Conservation (phyloP, 2,329 filamentous ascomycete species). For the Exophiala bonariae region DNA sequence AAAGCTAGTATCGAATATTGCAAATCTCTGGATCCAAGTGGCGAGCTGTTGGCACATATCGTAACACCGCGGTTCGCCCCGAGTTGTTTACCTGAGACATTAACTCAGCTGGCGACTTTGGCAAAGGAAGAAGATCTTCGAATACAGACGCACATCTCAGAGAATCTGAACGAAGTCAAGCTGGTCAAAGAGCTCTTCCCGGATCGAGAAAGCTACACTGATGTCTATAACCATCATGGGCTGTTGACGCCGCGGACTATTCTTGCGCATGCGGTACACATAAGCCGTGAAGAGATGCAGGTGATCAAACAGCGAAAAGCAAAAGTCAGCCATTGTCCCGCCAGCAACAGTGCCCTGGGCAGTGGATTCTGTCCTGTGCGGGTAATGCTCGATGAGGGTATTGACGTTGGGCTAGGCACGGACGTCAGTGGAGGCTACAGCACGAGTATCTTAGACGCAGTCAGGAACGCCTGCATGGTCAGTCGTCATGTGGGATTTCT, state of each 20-base stretch:
- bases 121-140: conserved; percentile 57
- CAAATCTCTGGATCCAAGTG: conserved; percentile 62
- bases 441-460: conserved; percentile 78
- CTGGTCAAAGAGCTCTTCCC: conserved; percentile 74
- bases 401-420: conserved; percentile 83
- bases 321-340: conserved; percentile 83
- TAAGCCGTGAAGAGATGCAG: conserved; percentile 64
- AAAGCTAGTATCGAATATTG: conserved; percentile 66
- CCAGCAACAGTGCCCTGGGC: conserved; percentile 79
- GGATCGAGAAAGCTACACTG: conserved; percentile 62
- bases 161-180: conserved; percentile 72
- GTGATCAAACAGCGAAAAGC: conserved; percentile 62
- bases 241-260: conserved; percentile 74
- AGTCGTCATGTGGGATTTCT: conserved; percentile 67
- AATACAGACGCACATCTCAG: conserved; percentile 86
- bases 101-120: conserved; percentile 65
- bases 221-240: conserved; percentile 73
- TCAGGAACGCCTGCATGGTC: conserved; percentile 75
- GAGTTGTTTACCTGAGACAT: conserved; percentile 53
- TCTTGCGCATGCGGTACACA: conserved; percentile 80
- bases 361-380: conserved; percentile 77
- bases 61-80: conserved; percentile 70
- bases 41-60: conserved; percentile 69
- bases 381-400: conserved; percentile 69
- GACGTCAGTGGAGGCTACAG: conserved; percentile 89